A percentile compares a stretch with the other conserved stretches of the same genome.
Evolutionary conservation across 164 flowering plant genomes (phyloP).

Genomic region (Litsea cubeba): DNA sequence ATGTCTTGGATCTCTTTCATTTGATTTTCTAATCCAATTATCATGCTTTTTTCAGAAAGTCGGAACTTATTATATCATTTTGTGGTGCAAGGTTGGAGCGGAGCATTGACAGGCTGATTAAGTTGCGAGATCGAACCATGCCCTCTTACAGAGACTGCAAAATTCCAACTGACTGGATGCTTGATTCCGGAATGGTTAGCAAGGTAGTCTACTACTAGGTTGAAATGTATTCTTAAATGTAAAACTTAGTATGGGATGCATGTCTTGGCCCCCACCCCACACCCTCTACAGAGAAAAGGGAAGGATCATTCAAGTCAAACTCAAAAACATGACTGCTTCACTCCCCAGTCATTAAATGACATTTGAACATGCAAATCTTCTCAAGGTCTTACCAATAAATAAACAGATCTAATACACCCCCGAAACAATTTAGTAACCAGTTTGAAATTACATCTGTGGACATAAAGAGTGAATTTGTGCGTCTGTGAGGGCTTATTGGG

Average conservation of each 20-base stretch:
- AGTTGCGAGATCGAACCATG: conserved; percentile 38
- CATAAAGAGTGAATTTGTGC: neutral
- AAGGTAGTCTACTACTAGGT: conserved; percentile 32
- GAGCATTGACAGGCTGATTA: conserved; percentile 47
- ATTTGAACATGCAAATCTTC: too few species aligned
- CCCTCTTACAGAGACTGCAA: conserved; percentile 35
- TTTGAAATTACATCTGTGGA: neutral
- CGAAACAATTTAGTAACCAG: too few species aligned
- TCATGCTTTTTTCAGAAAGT: neutral
- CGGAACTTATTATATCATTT: conserved; percentile 1
- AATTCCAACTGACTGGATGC: conserved; percentile 76
- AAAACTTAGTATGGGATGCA: too few species aligned
- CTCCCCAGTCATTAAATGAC: too few species aligned
- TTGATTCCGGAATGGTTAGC: conserved; percentile 54
- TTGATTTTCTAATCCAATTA: neutral
- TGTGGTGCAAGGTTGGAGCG: conserved; percentile 44
- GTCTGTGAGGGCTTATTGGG: neutral
- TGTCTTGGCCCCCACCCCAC: too few species aligned
- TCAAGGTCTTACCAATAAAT: too few species aligned
- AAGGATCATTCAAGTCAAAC: too few species aligned
- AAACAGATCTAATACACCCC: too few species aligned
- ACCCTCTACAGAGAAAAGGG: too few species aligned
- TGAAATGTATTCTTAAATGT: neutral
- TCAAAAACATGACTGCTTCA: too few species aligned
- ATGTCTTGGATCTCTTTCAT: neutral